Conservation (phyloP, 768 basidiomycete species). For the Hericium coralloides region DNA sequence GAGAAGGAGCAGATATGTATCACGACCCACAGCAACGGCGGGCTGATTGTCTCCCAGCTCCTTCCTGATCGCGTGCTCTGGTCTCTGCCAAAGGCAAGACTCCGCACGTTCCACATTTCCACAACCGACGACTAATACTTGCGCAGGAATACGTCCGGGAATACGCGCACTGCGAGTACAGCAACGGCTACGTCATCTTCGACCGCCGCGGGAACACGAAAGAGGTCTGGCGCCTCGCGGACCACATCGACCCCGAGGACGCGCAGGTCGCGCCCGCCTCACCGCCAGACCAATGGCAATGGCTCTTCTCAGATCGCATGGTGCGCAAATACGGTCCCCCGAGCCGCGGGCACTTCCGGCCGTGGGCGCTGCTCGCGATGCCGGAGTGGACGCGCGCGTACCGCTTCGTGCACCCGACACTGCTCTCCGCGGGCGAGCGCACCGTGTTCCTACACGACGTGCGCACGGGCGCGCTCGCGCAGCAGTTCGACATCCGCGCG, state of each 20-base stretch:
- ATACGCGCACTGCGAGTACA: slow-evolving; percentile 69
- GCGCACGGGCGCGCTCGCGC: slow-evolving; percentile 36
- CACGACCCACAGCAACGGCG: slow-evolving; percentile 45
- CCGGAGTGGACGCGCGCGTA: slow-evolving; percentile 43
- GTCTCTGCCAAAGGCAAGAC: slow-evolving; percentile 46
- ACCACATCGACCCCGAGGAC: slow-evolving; percentile 16
- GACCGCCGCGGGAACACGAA: slow-evolving; percentile 47
- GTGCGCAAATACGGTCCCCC: slow-evolving; percentile 11
- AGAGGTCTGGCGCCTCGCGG: slow-evolving; percentile 60
- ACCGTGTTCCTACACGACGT: slow-evolving; percentile 58
- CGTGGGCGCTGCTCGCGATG: slow-evolving; percentile 48
- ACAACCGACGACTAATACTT: neutral
- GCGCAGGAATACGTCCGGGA: slow-evolving; percentile 39
- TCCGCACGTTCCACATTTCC: neutral
- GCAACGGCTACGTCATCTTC: slow-evolving; percentile 60
- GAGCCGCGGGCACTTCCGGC: slow-evolving; percentile 44
- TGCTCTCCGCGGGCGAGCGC: slow-evolving; percentile 39
- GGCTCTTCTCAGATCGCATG: slow-evolving; percentile 18
- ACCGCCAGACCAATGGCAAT: slow-evolving; percentile 20
- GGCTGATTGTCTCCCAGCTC: slow-evolving; percentile 51
- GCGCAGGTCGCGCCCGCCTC: slow-evolving; percentile 15
- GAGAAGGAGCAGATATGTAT: slow-evolving; percentile 51
- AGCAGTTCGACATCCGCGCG: slow-evolving; percentile 27
- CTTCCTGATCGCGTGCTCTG: slow-evolving; percentile 43
- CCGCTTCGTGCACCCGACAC: slow-evolving; percentile 58